Evolutionary conservation across 31 red algal genomes (phyloP).

Genomic region (Porphyra umbilicalis): DNA sequence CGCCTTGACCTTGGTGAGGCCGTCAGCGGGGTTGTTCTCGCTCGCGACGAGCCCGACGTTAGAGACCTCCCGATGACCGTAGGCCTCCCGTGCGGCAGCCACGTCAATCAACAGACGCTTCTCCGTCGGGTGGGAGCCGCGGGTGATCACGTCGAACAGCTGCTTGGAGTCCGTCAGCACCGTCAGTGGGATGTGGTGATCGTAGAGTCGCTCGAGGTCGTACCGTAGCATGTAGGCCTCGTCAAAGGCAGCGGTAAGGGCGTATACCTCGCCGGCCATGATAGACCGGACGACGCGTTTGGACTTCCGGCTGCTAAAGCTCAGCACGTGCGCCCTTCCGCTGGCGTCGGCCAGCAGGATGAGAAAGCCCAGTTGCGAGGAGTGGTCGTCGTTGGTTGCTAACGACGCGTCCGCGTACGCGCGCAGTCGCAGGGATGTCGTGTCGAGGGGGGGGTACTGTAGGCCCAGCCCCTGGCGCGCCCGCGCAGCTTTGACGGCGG

Average conservation of each 20-base stretch:
- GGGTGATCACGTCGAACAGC: constrained; percentile 11
- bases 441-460: too few relatives aligned
- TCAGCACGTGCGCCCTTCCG: neutral
- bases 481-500: neutral
- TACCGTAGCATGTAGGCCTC: neutral
- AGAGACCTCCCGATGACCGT: neutral
- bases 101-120: constrained; percentile 19
- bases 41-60: constrained; percentile 5
- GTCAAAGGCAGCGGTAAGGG: constrained; percentile 10
- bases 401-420: too few relatives aligned
- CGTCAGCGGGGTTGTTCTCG: constrained; percentile 13
- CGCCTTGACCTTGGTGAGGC: constrained; percentile 2
- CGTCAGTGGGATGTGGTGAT: neutral
- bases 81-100: neutral
- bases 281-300: constrained; percentile 5
- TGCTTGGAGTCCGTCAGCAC: constrained; percentile 22
- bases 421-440: too few relatives aligned
- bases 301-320: neutral
- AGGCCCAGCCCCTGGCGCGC: neutral
- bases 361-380: constrained; percentile 14
- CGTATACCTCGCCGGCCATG: neutral
- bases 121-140: constrained; percentile 3
- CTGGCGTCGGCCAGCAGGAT: constrained; percentile 7
- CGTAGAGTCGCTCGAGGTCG: neutral
- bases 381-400: neutral